phyloP scores from a whole-genome alignment of 2,329 filamentous ascomycete genomes.

The Beauveria rudraprayagi region DNA sequence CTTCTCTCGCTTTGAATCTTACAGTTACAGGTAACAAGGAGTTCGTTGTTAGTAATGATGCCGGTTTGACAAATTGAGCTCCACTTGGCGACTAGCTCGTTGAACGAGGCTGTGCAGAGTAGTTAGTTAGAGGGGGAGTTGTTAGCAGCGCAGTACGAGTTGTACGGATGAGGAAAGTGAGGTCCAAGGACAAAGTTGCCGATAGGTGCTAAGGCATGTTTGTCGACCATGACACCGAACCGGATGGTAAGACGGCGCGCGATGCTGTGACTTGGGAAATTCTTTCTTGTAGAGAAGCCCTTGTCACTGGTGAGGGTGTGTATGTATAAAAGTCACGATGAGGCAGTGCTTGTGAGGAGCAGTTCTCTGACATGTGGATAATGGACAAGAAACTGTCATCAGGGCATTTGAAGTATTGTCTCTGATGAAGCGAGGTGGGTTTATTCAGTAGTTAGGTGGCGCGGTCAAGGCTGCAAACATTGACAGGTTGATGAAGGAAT shows the following conservation, averaged over 20 bases:
- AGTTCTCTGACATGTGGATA: background rate
- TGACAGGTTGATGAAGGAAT: no score
- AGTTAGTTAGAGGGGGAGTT: background rate
- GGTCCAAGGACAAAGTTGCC: background rate
- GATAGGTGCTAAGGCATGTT: no score
- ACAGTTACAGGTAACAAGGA: background rate
- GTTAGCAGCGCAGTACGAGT: no score
- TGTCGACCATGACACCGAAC: background rate
- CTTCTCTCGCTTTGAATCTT: background rate
- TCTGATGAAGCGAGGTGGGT: background rate
- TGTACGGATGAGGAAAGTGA: background rate
- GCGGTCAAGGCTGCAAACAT: background rate
- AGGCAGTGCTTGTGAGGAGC: background rate
- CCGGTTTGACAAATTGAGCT: background rate
- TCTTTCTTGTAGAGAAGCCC: background rate
- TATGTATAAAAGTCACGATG: background rate
- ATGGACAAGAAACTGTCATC: background rate
- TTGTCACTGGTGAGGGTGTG: background rate
- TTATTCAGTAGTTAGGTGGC: no score
- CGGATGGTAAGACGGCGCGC: background rate
- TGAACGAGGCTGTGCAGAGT: slow-evolving; percentile 2
- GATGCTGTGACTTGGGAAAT: background rate
- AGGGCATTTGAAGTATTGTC: background rate
- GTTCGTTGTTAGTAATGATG: background rate
- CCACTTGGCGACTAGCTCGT: background rate